Evolutionary conservation across 148 eudicot genomes (phyloP), one percentile per base, ranked within the genome.

Genomic region (Nyssa sinensis): DNA sequence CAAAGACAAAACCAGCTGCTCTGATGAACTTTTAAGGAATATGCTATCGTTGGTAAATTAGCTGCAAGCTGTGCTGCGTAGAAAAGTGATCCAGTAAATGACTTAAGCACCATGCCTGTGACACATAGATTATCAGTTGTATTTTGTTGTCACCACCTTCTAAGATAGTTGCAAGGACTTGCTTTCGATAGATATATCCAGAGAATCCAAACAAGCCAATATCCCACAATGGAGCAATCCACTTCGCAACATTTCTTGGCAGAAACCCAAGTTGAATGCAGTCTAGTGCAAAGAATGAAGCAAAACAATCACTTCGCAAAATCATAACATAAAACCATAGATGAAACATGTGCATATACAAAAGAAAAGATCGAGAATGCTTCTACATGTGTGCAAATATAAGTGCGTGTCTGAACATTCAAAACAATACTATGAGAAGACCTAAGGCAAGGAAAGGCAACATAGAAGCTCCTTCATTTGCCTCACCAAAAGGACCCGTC

Each of bases 191-290:
- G 35, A 91, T 67, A 77, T 83, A 90, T 23, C 94, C 98, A 71
- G 75, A 86, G 73, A 94, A 91, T 64, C 75, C 75, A 71, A 91
- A 88, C 71, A 88, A 75, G 63, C 91, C 97, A 44, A 25, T 55
- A 83, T 94, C 97, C 84, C 90, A 88, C 59, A 94, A 71, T 71
- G 97, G 97, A 82, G 98, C 89, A 69, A 89, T 89, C 97, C 97
- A 94, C 74, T 87, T 89, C 72, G 98, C 98, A 62, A 88, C 70
- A 79, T 78, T 77, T 79, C 91, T 88, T 19, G 98, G 97, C 32
- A 94, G 86, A 85, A 94, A 94, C 17, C 98, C 98, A 70, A 94
- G 81, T 83, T 94, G 98, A 65, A 94, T 80, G 69, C 75, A 86
- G 79, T 87, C 97, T 91, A 84, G 66, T 7, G 33, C 66, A 77